A percentile compares a stretch with the other conserved stretches of the same genome.
Evolutionary conservation across 2,329 filamentous ascomycete species (phyloP).

Genomic region (Alternaria infectoria): DNA sequence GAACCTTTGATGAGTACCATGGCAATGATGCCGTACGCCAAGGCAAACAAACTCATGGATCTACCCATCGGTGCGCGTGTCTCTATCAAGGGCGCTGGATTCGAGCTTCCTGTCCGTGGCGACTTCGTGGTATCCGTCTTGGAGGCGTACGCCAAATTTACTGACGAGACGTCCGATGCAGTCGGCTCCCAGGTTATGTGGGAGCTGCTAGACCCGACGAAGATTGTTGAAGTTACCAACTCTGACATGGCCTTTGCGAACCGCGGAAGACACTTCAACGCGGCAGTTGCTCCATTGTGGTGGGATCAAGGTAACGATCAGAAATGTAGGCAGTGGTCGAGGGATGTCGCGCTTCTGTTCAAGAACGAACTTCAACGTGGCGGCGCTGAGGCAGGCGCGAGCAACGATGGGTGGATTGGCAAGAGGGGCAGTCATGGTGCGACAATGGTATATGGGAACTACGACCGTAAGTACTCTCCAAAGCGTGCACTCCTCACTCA

Average conservation of each 20-base stretch:
- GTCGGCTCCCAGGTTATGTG: slow-evolving; percentile 8
- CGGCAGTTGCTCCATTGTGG: slow-evolving; percentile 6
- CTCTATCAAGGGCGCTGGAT: slow-evolving; percentile 3
- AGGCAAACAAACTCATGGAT: slow-evolving; percentile 7
- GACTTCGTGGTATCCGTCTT: slow-evolving; percentile 4
- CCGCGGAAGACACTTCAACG: slow-evolving; percentile 12
- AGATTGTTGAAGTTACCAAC: slow-evolving; percentile 8
- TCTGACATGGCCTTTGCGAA: slow-evolving; percentile 10
- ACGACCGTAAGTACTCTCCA: slow-evolving; percentile 6
- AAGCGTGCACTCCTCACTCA: not conserved
- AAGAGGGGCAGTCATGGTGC: slow-evolving; percentile 10
- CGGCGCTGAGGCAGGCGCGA: slow-evolving; percentile 3
- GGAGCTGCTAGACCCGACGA: slow-evolving; percentile 8
- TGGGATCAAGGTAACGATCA: slow-evolving; percentile 4
- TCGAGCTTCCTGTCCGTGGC: slow-evolving; percentile 10
- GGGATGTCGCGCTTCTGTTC: slow-evolving; percentile 9
- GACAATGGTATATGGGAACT: slow-evolving; percentile 13
- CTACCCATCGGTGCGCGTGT: slow-evolving; percentile 6
- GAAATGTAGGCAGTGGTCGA: slow-evolving; percentile 9
- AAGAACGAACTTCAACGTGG: slow-evolving; percentile 6
- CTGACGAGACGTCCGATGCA: slow-evolving; percentile 1
- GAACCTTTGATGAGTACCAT: slow-evolving; percentile 7
- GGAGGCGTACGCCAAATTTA: slow-evolving; percentile 4
- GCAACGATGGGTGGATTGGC: slow-evolving; percentile 8
- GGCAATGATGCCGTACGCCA: slow-evolving; percentile 4